Evolutionary conservation across 495 filamentous ascomycete genomes (phyloP).

Genomic region (Achaetomiella virescens): DNA sequence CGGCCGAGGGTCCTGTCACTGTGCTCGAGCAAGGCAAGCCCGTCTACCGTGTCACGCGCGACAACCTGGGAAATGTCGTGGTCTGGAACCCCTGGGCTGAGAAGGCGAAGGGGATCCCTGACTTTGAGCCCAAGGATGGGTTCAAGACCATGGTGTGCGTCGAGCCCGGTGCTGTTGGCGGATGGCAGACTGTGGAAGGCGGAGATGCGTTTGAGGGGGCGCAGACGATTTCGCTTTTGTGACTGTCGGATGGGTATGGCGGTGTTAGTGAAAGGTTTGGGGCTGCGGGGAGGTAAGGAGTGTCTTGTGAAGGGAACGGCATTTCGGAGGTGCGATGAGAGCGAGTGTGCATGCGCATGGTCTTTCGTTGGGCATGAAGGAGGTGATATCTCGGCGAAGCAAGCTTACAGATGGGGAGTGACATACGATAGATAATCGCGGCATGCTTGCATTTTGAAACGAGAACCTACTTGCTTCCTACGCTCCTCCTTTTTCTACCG

Average conservation of each 20-base stretch:
- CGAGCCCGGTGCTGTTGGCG: conserved; percentile 77
- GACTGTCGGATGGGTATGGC: neutral
- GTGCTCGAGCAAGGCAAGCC: conserved; percentile 56
- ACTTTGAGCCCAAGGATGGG: conserved; percentile 84
- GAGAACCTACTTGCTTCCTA: too few relatives aligned
- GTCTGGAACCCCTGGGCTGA: conserved; percentile 98
- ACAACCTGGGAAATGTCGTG: conserved; percentile 78
- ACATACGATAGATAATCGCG: too few relatives aligned
- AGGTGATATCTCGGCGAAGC: too few relatives aligned
- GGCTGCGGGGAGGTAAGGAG: neutral
- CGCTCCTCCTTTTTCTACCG: too few relatives aligned
- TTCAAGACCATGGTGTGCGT: conserved; percentile 91
- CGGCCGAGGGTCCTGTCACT: conserved; percentile 40
- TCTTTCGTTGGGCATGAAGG: too few relatives aligned
- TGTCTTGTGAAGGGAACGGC: conserved; percentile 4
- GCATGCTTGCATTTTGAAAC: too few relatives aligned
- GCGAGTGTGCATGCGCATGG: too few relatives aligned
- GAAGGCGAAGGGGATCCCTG: conserved; percentile 71
- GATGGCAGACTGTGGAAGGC: conserved; percentile 76
- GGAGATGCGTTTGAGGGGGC: conserved; percentile 88
- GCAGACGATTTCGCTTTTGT: conserved; percentile 55
- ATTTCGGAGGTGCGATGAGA: too few relatives aligned
- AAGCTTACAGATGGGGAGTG: too few relatives aligned
- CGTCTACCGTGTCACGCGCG: conserved; percentile 64
- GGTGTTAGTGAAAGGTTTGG: neutral